Evolutionary conservation across 2,329 filamentous ascomycete genomes (phyloP), one percentile per base, ranked within the genome.

Genomic region (Ophiocordyceps australis): DNA sequence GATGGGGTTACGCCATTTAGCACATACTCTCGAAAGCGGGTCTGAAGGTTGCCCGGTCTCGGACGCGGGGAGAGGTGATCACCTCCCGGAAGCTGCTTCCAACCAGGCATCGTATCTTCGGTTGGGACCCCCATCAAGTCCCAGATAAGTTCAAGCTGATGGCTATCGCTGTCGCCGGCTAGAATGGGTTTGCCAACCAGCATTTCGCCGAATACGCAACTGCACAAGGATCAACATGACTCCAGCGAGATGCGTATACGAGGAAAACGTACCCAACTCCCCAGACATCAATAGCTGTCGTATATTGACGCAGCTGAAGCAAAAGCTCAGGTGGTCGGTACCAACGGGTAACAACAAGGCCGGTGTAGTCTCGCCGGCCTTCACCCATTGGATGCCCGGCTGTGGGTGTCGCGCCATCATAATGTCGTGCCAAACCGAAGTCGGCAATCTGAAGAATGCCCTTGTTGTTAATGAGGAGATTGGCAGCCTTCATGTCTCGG

Each of bases 141-240:
- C 53, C 92, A 98, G 30, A 98, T 95, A 24, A 93, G 72, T 9
- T 93, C 78, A 9, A 91, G 72, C 50, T 98, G 89, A 42, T 94
- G 76, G 6, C 70, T 54, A 43, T 98, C 89, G 39, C 78, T 91
- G 36, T 81, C 82, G 9, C 89, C 89, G 7, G 83, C 70, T 22
- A 98, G 62, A 27, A 98, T 95, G 0, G 89, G 89, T 47, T 86
- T 92, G 20, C 82, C 75, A 39, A 82, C 72, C 35, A 94, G 76
- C 86, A 98, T 98, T 47, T 98, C 89, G 26, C 83, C 89, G 52
- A 98, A 94, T 3, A 98, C 83, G 45, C 89, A 98, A n/a, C 78
- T 83, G 30, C 15, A n/a, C 17, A 5, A 23, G 13, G n/a, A n/a
- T n/a, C n/a, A n/a, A n/a, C n/a, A n/a, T n/a, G n/a, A n/a, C n/a